These are phyloP conservation scores for Amborella trichopoda DNA, from an alignment of 164 flowering plant species.

Conservation along the genomic window DNA sequence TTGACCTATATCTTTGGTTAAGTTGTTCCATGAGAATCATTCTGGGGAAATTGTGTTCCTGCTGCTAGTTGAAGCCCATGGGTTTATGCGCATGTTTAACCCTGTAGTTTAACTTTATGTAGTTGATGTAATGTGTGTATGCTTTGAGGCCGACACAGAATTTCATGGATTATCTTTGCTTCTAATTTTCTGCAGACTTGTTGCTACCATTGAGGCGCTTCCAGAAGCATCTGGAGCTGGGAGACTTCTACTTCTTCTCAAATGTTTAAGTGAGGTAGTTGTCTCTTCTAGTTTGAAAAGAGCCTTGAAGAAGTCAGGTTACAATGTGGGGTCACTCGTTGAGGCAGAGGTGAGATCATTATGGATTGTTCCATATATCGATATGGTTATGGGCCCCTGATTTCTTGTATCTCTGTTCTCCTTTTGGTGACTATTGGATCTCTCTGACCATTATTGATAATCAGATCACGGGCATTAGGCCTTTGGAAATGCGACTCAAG, in stretches of 20 bases:
- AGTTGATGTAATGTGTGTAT: background rate
- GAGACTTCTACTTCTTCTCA: conserved; percentile 69
- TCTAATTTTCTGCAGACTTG: conserved; percentile 32
- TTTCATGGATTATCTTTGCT: background rate
- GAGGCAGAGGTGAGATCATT: conserved; percentile 67
- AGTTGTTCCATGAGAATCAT: too few species aligned
- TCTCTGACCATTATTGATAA: background rate
- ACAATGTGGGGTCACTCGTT: conserved; percentile 61
- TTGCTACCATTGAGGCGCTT: conserved; percentile 66
- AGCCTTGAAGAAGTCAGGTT: conserved; percentile 55
- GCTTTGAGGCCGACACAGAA: too few species aligned
- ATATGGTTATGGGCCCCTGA: too few species aligned
- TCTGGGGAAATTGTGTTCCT: too few species aligned
- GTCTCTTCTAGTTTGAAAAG: conserved; percentile 65
- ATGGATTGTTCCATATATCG: too few species aligned
- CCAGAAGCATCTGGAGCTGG: conserved; percentile 54
- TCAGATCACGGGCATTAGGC: conserved; percentile 74
- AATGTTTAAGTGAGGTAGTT: conserved; percentile 33
- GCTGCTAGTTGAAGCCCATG: too few species aligned
- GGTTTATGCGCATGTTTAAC: too few species aligned
- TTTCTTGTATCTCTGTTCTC: background rate
- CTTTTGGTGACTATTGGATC: background rate
- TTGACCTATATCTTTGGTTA: too few species aligned
- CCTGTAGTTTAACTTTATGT: too few species aligned
- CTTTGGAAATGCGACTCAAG: conserved; percentile 63